Conservation (phyloP, 106 monocot genomes). For the Dioscorea alata region DNA sequence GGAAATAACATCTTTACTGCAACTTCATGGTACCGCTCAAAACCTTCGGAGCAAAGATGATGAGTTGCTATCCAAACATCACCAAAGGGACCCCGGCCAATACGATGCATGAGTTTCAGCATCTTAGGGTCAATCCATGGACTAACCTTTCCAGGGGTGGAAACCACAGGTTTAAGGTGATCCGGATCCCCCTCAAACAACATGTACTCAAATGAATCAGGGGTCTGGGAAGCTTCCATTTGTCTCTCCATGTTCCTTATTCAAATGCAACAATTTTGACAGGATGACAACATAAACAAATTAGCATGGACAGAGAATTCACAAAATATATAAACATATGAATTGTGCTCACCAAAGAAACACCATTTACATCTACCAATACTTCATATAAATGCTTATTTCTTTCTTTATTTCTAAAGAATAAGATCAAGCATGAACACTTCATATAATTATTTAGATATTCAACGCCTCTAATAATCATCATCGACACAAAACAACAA, state of each 20-base stretch:
- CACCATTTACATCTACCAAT: too few relatives aligned
- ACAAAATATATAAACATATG: too few relatives aligned
- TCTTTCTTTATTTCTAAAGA: too few relatives aligned
- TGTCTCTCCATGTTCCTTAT: conserved; percentile 35
- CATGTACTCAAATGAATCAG: conserved; percentile 79
- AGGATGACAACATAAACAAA: too few relatives aligned
- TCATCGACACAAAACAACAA: too few relatives aligned
- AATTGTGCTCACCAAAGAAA: too few relatives aligned
- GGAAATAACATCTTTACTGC: conserved; percentile 81
- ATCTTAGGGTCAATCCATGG: conserved; percentile 62
- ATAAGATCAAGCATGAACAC: too few relatives aligned
- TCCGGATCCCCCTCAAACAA: conserved; percentile 74
- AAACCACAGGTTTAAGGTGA: conserved; percentile 43
- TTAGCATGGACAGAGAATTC: too few relatives aligned
- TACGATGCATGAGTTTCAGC: conserved; percentile 71
- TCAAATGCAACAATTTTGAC: too few relatives aligned
- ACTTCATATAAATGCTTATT: too few relatives aligned
- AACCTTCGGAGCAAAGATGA: conserved; percentile 52
- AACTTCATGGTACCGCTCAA: conserved; percentile 81
- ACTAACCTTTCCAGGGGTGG: conserved; percentile 23
- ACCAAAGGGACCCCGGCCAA: conserved; percentile 95
- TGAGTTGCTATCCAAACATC: conserved; percentile 94
- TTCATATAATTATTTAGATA: too few relatives aligned
- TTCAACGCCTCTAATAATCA: too few relatives aligned
- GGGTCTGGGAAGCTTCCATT: conserved; percentile 24